A percentile compares a stretch with the other conserved stretches of the same genome.
phyloP scores from a whole-genome alignment of 2,329 filamentous ascomycete genomes.

The Drechslerella dactyloides region DNA sequence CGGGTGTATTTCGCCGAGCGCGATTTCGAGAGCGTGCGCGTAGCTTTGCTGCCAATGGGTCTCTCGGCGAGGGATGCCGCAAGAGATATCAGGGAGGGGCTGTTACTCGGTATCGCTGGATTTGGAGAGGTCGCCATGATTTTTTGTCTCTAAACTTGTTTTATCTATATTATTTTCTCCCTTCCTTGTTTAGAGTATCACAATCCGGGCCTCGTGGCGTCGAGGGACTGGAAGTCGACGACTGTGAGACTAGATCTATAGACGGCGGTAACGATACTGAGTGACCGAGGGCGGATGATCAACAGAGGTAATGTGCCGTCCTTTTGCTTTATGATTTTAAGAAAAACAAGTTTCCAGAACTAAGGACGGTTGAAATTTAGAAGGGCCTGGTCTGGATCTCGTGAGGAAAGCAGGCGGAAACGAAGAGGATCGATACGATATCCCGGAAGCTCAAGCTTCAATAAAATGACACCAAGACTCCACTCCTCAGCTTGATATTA shows the following conservation, averaged over 20 bases:
- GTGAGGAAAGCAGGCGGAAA: slow-evolving; percentile 28
- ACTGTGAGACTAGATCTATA: too few species aligned
- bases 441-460: slow-evolving; percentile 36
- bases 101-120: neutral
- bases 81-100: slow-evolving; percentile 28
- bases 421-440: slow-evolving; percentile 20
- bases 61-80: slow-evolving; percentile 28
- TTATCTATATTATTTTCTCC: too few species aligned
- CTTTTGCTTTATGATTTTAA: neutral
- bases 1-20: slow-evolving; percentile 31
- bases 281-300: too few species aligned
- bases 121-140: slow-evolving; percentile 18
- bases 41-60: slow-evolving; percentile 4
- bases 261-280: too few species aligned
- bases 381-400: slow-evolving; percentile 26
- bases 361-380: neutral
- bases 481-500: neutral
- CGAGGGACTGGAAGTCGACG: too few species aligned
- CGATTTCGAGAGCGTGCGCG: slow-evolving; percentile 15
- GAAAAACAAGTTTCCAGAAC: slow-evolving; percentile 5
- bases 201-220: too few species aligned
- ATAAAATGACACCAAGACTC: slow-evolving; percentile 1
- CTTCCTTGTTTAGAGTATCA: too few species aligned
- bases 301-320: neutral
- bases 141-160: neutral